Conservation (phyloP, 192 early-diverging fungal species). For the Umbelopsis isabellina region DNA sequence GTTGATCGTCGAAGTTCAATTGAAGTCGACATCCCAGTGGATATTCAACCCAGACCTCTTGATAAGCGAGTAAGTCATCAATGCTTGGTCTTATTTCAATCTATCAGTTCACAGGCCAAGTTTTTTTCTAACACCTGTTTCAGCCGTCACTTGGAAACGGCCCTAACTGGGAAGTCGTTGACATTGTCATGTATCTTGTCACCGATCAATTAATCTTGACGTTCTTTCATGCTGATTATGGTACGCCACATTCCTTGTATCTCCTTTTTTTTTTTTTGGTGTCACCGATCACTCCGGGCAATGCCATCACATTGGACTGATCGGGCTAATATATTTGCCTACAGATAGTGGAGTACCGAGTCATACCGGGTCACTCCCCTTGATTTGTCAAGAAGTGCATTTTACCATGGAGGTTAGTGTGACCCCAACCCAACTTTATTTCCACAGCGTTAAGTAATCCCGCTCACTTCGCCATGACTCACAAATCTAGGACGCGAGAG, state of each 20-base stretch:
- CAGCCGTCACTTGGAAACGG: neutral
- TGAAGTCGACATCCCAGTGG: neutral
- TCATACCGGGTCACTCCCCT: constrained; percentile 4
- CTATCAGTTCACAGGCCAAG: neutral
- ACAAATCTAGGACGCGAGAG: neutral
- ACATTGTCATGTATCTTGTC: constrained; percentile 41
- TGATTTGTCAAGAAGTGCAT: constrained; percentile 17
- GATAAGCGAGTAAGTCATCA: constrained; percentile 7
- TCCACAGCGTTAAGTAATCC: neutral
- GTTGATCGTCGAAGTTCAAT: neutral
- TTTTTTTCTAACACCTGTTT: neutral
- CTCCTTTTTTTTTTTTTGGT: neutral
- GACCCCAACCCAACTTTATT: no score
- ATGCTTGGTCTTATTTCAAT: neutral
- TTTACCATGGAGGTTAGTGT: constrained; percentile 9
- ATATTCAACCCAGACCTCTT: constrained; percentile 9
- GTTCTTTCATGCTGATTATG: constrained; percentile 30
- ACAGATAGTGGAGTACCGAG: neutral
- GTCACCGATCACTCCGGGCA: no score
- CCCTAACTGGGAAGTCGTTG: constrained; percentile 29
- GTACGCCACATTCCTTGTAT: constrained; percentile 7
- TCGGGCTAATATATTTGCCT: neutral
- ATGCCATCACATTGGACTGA: neutral
- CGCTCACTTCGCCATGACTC: neutral
- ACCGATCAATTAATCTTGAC: constrained; percentile 27